phyloP scores from a whole-genome alignment of 2,329 filamentous ascomycete genomes.

The Lecanicillium sp. region DNA sequence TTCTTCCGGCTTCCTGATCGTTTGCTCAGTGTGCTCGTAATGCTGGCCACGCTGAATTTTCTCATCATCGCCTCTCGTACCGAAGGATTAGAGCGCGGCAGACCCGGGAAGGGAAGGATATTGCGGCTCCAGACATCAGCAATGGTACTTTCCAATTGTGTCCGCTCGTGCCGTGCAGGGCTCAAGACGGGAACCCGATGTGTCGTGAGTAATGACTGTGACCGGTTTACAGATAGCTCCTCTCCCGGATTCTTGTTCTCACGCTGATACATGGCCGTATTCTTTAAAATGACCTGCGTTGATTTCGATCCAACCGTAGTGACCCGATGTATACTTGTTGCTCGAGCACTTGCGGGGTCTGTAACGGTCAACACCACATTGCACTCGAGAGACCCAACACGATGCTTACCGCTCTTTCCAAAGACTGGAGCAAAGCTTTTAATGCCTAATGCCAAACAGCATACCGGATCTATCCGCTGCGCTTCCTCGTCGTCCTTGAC shows the following conservation, averaged over 20 bases:
- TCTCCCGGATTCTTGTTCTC: slow-evolving; percentile 47
- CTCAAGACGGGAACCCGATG: slow-evolving; percentile 62
- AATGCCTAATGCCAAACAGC: slow-evolving; percentile 61
- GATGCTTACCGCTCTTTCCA: slow-evolving; percentile 54
- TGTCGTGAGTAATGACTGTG: slow-evolving; percentile 69
- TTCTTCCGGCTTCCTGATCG: slow-evolving; percentile 51
- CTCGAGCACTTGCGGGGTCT: no score
- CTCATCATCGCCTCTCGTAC: slow-evolving; percentile 77
- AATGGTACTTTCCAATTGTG: slow-evolving; percentile 66
- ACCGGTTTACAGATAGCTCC: slow-evolving; percentile 58
- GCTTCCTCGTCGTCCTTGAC: slow-evolving; percentile 40
- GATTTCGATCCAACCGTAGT: slow-evolving; percentile 65
- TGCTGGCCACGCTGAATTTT: slow-evolving; percentile 76
- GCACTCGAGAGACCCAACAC: not conserved
- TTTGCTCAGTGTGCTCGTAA: slow-evolving; percentile 68
- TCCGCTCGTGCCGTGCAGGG: slow-evolving; percentile 66
- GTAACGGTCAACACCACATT: no score
- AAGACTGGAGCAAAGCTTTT: slow-evolving; percentile 69
- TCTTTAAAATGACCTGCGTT: slow-evolving; percentile 73
- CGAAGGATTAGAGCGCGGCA: slow-evolving; percentile 56
- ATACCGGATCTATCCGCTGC: slow-evolving; percentile 43
- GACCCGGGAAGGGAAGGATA: slow-evolving; percentile 72
- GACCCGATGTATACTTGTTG: slow-evolving; percentile 69
- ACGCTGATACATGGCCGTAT: slow-evolving; percentile 44
- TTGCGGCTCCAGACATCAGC: slow-evolving; percentile 81